phyloP scores from a whole-genome alignment of 495 filamentous ascomycete species.

The Diplogelasinospora grovesii region DNA sequence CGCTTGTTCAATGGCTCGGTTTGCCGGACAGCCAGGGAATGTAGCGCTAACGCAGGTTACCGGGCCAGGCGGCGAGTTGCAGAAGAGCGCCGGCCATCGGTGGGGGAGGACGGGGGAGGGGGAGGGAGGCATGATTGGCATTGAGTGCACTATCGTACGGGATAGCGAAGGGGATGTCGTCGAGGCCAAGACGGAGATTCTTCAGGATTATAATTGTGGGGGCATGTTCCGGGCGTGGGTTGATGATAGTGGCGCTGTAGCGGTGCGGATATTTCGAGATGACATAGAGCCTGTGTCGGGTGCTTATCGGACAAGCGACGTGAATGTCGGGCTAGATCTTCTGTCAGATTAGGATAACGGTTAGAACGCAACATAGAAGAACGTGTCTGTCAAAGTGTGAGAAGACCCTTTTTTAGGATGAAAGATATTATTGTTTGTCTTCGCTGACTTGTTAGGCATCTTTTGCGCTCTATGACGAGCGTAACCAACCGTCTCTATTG shows the following conservation, averaged over 20 bases:
- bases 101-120: constrained; percentile 78
- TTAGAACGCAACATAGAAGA: not conserved
- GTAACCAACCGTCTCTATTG: constrained; percentile 29
- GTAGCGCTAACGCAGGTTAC: constrained; percentile 55
- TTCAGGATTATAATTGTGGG: constrained; percentile 77
- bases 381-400: too few species aligned
- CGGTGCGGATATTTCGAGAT: constrained; percentile 54
- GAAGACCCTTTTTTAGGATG: constrained; percentile 7
- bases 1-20: constrained; percentile 66
- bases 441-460: constrained; percentile 14
- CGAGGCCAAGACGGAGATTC: constrained; percentile 39
- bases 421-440: constrained; percentile 25
- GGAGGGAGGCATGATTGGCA: constrained; percentile 80
- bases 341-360: constrained; percentile 1
- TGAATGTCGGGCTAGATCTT: constrained; percentile 9
- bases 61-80: constrained; percentile 67
- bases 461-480: constrained; percentile 9
- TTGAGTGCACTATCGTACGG: constrained; percentile 53
- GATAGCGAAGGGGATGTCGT: constrained; percentile 36
- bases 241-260: constrained; percentile 54
- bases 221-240: constrained; percentile 86
- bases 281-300: constrained; percentile 19
- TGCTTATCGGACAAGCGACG: constrained; percentile 8
- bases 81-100: constrained; percentile 64
- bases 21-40: constrained; percentile 35